Evolutionary conservation across 164 flowering plant genomes (phyloP), one percentile per base, ranked within the genome.

Genomic region (Liriodendron chinense): DNA sequence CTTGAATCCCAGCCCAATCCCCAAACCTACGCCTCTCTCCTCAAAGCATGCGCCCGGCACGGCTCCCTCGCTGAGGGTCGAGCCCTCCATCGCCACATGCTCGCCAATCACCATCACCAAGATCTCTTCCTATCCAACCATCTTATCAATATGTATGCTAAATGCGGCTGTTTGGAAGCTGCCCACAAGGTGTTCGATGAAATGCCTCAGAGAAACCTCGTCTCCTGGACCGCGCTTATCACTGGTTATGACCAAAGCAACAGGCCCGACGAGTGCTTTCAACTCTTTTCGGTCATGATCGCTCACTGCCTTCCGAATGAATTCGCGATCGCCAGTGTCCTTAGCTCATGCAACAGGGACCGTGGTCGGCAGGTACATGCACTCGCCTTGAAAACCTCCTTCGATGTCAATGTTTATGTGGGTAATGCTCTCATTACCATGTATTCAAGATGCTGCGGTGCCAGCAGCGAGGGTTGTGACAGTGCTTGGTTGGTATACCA

Each of bases 391-490:
- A 94, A 88, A 82, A 82, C 87, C 26, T 82, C 84, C 50, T 85
- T 86, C 73, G 85, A 85, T 82, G 75, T 76, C 63, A 82, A 73
- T 80, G 83, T 84, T 80, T 88, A 83, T 43, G 98, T 92, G 0
- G 91, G 84, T 1, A 94, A 92, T 86, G 89, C 93, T 75, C 88
- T 94, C n/a, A 84, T 94, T 72, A 77, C 85, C 5, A 88, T 94
- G 95, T 94, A 94, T 72, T 82, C 82, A 75, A 88, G 76, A 83
- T 82, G 80, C 75, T 47, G 72, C 5, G 9, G 23, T 71, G 28
- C 22, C 1, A 74, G 68, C 47, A 53, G 50, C 71, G 43, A 34
- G 43, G 59, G 61, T 22, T 26, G 3, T 5, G 80, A 78, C 43
- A 91, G 88, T 68, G 92, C 85, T 64, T 85, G 85, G 89, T 74